These are phyloP conservation scores for Zygosaccharomyces siamensis DNA, from an alignment of 805 yeast genomes.

Conservation along the genomic window DNA sequence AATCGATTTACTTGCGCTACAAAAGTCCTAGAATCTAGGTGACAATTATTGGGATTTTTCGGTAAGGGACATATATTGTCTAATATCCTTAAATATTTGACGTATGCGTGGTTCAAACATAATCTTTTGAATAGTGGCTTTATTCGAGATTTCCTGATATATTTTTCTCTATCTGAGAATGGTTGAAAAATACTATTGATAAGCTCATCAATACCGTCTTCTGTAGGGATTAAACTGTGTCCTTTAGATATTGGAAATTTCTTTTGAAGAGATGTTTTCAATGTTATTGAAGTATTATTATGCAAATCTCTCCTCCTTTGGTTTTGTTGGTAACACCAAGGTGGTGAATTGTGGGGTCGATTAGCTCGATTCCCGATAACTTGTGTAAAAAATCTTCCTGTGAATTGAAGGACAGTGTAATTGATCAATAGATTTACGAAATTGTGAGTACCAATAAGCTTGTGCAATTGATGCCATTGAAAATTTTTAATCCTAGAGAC, in stretches of 20 bases:
- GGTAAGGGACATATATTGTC: conserved; percentile 14
- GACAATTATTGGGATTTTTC: conserved; percentile 12
- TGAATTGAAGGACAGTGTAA: conserved; percentile 30
- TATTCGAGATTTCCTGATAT: background rate
- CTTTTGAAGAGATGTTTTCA: conserved; percentile 7
- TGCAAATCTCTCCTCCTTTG: background rate
- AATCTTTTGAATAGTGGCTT: conserved; percentile 5
- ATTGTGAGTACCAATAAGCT: conserved; percentile 36
- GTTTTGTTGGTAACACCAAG: conserved; percentile 10
- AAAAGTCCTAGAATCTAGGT: conserved; percentile 35
- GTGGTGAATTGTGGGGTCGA: conserved; percentile 18
- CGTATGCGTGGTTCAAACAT: conserved; percentile 7
- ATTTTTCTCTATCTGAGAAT: background rate
- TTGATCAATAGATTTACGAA: conserved; percentile 42
- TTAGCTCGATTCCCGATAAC: conserved; percentile 23
- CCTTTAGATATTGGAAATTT: conserved; percentile 1
- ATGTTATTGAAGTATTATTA: conserved; percentile 2
- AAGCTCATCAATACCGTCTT: background rate
- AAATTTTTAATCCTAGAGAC: conserved; percentile 40
- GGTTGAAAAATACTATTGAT: conserved; percentile 4
- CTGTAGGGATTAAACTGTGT: conserved; percentile 4
- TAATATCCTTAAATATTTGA: conserved; percentile 14
- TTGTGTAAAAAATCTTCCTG: conserved; percentile 15
- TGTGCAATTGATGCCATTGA: conserved; percentile 42
- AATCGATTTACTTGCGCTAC: conserved; percentile 40